Percentiles rank a stretch among this genome's conserved stretches.
Evolutionary conservation across 2,329 filamentous ascomycete species (phyloP).

Genomic region (Akanthomyces uredinophilus): DNA sequence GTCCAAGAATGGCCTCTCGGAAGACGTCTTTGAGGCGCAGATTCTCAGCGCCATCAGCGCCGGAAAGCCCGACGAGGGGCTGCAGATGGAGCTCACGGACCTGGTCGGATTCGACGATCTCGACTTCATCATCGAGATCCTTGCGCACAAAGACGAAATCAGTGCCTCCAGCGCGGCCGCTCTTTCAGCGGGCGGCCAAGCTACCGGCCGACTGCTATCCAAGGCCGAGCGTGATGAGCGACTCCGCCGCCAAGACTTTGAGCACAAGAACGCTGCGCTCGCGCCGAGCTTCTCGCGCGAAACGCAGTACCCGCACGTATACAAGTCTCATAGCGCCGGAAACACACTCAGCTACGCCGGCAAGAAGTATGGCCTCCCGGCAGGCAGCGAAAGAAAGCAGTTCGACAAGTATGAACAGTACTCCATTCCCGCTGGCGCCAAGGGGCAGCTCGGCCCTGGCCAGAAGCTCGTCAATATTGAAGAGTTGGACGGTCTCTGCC

Average conservation of each 20-base stretch:
- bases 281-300: constrained; percentile 67
- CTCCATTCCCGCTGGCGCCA: constrained; percentile 73
- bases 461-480: constrained; percentile 73
- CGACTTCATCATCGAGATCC: constrained; percentile 88
- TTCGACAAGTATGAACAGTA: constrained; percentile 83
- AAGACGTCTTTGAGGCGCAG: constrained; percentile 70
- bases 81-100: constrained; percentile 88
- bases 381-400: constrained; percentile 67
- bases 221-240: constrained; percentile 73
- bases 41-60: constrained; percentile 69
- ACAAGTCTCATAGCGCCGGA: constrained; percentile 74
- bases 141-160: constrained; percentile 69
- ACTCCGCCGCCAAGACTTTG: constrained; percentile 67
- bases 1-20: constrained; percentile 59
- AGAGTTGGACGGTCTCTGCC: constrained; percentile 83
- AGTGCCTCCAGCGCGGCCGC: constrained; percentile 39
- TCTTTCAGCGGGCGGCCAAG: constrained; percentile 27
- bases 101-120: constrained; percentile 90
- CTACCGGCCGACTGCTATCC: constrained; percentile 57
- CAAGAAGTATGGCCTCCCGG: constrained; percentile 74
- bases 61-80: constrained; percentile 66
- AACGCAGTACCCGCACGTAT: constrained; percentile 87
- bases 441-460: constrained; percentile 66
- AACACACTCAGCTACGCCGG: constrained; percentile 79
- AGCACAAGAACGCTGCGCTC: constrained; percentile 75